Base-by-base conservation (phyloP, 768 basidiomycete genomes). In the Collybia nuda region DNA sequence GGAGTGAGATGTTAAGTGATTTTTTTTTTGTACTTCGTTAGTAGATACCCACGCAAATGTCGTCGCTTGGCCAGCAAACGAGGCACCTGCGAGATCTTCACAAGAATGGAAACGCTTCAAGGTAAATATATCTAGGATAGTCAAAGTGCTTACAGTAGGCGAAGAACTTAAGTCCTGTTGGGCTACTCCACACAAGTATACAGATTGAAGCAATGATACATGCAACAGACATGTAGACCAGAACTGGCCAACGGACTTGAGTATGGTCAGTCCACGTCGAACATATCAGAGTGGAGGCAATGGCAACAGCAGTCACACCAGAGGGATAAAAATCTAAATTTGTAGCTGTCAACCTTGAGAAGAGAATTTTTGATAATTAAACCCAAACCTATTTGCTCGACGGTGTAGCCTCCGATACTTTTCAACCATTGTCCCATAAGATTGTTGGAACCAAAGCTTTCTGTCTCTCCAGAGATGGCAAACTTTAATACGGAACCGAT, bases 401-500 rank as follows among this genome's bases (percentile, higher is more conserved):
- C 77, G 9, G 81, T 78, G 58, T 80, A 86, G 5, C 78, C 80
- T 7, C 82, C 79, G 12, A 80, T 73, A 11, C 80, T 75, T 57
- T 82, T 81, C 38, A 86, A 69, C 80, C 82, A 86, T 61, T 85
- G 85, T 8, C 84, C 83, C 86, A 86, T 87, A 35, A 86, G 64
- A 66, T 85, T 86, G 58, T 86, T 87, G 17, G 81, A 82, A 4
- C 84, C 82, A 47, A 87, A 81, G 56, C 80, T 80, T 58, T 86
- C 85, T 1, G 81, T 80, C 62, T 86, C 84, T 2, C 84, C 85
- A 6, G 80, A 85, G 21, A 83, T 70, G 8, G 80, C 80, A 57
- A 86, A 86, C 84, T 85, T 14, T 44, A 24, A 9, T 9, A 48
- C 19, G 19, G 3, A 26, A 28, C 22, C 40, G n/a, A 44, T 39